phyloP scores from a whole-genome alignment of 352 stramenopile genomes.

The Globisporangium emineosum region DNA sequence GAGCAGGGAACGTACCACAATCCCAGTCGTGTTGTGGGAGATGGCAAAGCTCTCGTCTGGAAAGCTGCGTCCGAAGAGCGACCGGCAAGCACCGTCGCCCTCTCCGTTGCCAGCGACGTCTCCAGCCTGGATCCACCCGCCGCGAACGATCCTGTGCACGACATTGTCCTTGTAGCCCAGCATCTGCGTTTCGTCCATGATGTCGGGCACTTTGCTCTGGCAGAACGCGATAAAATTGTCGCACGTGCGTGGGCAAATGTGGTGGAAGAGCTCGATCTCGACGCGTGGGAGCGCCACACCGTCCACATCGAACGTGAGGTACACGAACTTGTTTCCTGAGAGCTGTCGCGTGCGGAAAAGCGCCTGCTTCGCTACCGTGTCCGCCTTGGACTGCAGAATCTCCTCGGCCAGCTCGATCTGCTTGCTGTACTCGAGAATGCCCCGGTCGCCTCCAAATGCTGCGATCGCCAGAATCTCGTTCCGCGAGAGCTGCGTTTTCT shows the following conservation, averaged over 20 bases:
- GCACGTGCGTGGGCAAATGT: constrained; percentile 62
- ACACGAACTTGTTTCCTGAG: constrained; percentile 55
- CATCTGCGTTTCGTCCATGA: constrained; percentile 30
- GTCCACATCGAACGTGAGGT: constrained; percentile 61
- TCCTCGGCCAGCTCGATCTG: constrained; percentile 46
- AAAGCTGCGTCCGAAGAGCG: constrained; percentile 61
- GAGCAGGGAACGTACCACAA: constrained; percentile 41
- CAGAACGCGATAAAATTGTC: constrained; percentile 78
- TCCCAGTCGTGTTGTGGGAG: constrained; percentile 53
- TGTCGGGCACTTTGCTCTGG: constrained; percentile 41
- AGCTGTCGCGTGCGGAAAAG: constrained; percentile 40
- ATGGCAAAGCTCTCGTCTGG: constrained; percentile 73
- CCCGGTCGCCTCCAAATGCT: constrained; percentile 36
- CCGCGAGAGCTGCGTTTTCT: constrained; percentile 48
- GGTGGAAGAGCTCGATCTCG: constrained; percentile 66
- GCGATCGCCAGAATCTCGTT: constrained; percentile 51
- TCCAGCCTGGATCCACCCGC: constrained; percentile 73
- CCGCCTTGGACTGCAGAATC: constrained; percentile 41
- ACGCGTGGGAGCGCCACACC: constrained; percentile 53
- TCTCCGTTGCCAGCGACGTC: constrained; percentile 44
- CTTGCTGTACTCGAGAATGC: constrained; percentile 19
- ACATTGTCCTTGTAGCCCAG: constrained; percentile 52
- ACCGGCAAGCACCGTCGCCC: constrained; percentile 49
- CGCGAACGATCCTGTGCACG: constrained; percentile 64
- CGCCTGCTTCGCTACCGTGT: constrained; percentile 39